phyloP scores from a whole-genome alignment of 306 rosid species.

The Cucurbita moschata region DNA sequence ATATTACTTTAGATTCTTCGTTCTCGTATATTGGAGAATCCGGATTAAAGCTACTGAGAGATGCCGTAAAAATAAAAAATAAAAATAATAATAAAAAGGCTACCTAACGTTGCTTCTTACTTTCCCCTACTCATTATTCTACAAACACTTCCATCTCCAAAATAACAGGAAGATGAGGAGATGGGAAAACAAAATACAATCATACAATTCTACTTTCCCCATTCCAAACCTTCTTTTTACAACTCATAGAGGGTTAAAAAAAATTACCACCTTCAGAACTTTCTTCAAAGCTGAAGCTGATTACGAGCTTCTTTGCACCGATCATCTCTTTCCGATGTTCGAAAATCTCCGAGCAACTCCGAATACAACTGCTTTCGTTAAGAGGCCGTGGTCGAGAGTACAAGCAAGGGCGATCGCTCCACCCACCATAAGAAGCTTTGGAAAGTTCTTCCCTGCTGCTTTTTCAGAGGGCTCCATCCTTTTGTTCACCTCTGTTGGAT shows the following conservation, averaged over 20 bases:
- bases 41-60: not conserved
- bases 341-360: conserved; percentile 86
- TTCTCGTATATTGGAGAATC: too few relatives aligned
- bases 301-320: too few relatives aligned
- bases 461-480: conserved; percentile 28
- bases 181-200: not conserved
- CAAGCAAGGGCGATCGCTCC: conserved; percentile 82
- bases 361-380: conserved; percentile 79
- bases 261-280: not conserved
- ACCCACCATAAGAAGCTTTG: conserved; percentile 60
- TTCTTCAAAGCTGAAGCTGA: not conserved
- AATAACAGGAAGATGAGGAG: not conserved
- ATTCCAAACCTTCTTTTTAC: conserved; percentile 1
- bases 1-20: too few relatives aligned
- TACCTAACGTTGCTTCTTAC: not conserved
- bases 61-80: not conserved
- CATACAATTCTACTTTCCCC: not conserved
- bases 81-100: not conserved
- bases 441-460: conserved; percentile 48
- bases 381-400: conserved; percentile 67
- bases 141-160: not conserved
- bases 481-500: conserved; percentile 22
- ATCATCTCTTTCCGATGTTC: conserved; percentile 41
- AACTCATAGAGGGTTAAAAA: not conserved
- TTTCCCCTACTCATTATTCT: not conserved